Conservation (phyloP, 208 protist species). For the Trypanosoma theileri region DNA sequence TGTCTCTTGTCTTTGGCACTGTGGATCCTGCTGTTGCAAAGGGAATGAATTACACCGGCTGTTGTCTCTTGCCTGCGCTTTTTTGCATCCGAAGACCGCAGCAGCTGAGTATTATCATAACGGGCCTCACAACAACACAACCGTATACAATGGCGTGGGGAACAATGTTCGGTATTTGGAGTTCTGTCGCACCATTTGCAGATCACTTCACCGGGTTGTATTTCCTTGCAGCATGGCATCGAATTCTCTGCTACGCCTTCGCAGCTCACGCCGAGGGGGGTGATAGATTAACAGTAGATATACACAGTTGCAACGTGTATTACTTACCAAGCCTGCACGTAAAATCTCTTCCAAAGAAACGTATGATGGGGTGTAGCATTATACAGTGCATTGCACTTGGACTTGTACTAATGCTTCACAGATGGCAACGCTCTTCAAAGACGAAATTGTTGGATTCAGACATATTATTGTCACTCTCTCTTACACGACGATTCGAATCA, state of each 20-base stretch:
- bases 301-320: slow-evolving; percentile 26
- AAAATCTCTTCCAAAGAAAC: slow-evolving; percentile 30
- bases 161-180: slow-evolving; percentile 19
- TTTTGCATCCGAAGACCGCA: slow-evolving; percentile 10
- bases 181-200: slow-evolving; percentile 21
- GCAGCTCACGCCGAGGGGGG: neutral
- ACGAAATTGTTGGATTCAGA: slow-evolving; percentile 23
- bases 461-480: slow-evolving; percentile 3
- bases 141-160: neutral
- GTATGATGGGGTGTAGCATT: slow-evolving; percentile 23
- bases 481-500: slow-evolving; percentile 5
- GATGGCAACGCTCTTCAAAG: slow-evolving; percentile 10
- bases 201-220: slow-evolving; percentile 27
- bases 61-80: slow-evolving; percentile 11
- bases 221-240: slow-evolving; percentile 13
- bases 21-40: neutral
- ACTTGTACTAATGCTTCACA: slow-evolving; percentile 19
- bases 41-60: slow-evolving; percentile 16
- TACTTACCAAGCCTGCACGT: slow-evolving; percentile 36
- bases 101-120: slow-evolving; percentile 7
- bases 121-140: neutral
- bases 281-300: neutral
- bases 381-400: slow-evolving; percentile 30
- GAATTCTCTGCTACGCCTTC: slow-evolving; percentile 14
- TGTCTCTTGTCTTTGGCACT: slow-evolving; percentile 9